phyloP scores from a whole-genome alignment of 495 filamentous ascomycete genomes.

The Podospora pseudocomata region DNA sequence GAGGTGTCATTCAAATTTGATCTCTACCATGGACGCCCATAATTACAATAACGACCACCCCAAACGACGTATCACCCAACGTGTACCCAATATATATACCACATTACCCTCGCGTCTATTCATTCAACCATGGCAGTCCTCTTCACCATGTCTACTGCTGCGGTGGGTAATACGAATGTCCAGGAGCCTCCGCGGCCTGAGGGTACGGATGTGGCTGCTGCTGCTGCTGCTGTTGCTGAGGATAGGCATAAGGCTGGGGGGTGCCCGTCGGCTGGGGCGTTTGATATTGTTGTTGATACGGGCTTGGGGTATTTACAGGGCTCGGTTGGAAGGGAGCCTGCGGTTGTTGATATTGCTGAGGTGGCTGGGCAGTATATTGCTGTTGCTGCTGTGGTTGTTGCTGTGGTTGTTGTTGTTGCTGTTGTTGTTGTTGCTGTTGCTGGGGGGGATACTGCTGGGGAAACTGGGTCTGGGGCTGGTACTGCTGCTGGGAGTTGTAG shows the following conservation, averaged over 20 bases:
- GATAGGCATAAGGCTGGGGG: constrained; percentile 6
- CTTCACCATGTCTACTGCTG: constrained; percentile 4
- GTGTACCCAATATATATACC: not conserved
- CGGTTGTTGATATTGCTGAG: constrained; percentile 10
- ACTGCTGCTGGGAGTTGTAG: not conserved
- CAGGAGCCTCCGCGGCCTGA: constrained; percentile 1
- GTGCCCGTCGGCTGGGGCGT: constrained; percentile 6
- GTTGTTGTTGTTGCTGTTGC: constrained; percentile 22
- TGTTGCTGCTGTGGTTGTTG: constrained; percentile 17
- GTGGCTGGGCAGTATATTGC: not conserved
- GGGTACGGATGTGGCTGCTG: not conserved
- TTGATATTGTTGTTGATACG: constrained; percentile 14
- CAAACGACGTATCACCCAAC: not conserved
- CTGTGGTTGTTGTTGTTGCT: not conserved
- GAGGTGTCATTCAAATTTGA: not conserved
- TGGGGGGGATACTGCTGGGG: constrained; percentile 25
- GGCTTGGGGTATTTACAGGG: constrained; percentile 4
- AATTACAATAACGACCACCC: not conserved
- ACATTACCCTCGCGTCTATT: not conserved
- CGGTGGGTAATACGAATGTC: constrained; percentile 15
- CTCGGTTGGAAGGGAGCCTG: constrained; percentile 1
- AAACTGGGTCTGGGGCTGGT: constrained; percentile 12
- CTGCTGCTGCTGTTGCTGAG: constrained; percentile 4
- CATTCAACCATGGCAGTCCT: not conserved
- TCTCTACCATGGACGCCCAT: not conserved